Conservation (phyloP, 352 stramenopile species). For the Globisporangium cederbergense region DNA sequence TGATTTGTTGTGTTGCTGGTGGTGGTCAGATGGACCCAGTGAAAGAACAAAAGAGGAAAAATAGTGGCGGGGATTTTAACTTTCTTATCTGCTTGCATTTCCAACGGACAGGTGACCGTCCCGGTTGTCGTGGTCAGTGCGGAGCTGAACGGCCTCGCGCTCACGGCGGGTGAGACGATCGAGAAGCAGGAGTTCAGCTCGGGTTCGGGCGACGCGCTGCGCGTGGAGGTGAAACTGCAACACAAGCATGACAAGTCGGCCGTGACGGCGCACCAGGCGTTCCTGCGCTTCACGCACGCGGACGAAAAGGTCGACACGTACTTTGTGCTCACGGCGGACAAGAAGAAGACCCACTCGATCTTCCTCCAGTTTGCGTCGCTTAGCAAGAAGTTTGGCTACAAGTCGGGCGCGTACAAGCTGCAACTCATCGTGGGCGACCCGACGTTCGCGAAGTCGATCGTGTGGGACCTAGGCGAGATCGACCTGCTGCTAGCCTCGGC, state of each 20-base stretch:
- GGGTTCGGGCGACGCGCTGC: slow-evolving; percentile 48
- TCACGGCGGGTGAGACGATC: slow-evolving; percentile 56
- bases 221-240: slow-evolving; percentile 58
- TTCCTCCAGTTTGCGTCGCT: slow-evolving; percentile 57
- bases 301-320: slow-evolving; percentile 60
- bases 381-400: slow-evolving; percentile 81
- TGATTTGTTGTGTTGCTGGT: neutral
- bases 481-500: slow-evolving; percentile 63
- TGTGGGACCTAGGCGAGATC: slow-evolving; percentile 67
- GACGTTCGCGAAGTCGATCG: slow-evolving; percentile 74
- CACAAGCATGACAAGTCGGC: slow-evolving; percentile 49
- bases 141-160: slow-evolving; percentile 46
- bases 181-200: slow-evolving; percentile 52
- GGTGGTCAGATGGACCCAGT: slow-evolving; percentile 5
- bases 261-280: slow-evolving; percentile 69
- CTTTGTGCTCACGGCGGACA: slow-evolving; percentile 63
- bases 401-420: slow-evolving; percentile 62
- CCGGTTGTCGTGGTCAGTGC: slow-evolving; percentile 53
- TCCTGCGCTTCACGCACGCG: slow-evolving; percentile 68
- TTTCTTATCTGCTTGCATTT: neutral
- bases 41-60: neutral
- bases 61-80: neutral
- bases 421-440: slow-evolving; percentile 76
- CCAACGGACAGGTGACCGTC: slow-evolving; percentile 40
- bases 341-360: slow-evolving; percentile 31